phyloP scores from a whole-genome alignment of 2,329 filamentous ascomycete genomes.

The Fusarium sp. region DNA sequence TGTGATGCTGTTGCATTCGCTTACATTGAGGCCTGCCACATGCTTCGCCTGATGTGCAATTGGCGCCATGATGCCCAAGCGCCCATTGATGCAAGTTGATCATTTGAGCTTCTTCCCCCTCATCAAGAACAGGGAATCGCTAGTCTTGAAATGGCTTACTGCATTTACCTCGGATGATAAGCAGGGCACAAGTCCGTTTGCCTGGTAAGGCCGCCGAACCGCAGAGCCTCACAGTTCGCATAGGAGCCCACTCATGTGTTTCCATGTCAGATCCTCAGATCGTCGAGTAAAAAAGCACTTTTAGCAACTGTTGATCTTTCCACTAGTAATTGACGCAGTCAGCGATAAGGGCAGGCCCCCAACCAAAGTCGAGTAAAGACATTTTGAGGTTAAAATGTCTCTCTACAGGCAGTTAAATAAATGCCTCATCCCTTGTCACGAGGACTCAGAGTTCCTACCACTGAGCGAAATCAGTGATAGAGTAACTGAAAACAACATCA shows the following conservation, averaged over 20 bases:
- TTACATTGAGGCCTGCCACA: conserved; percentile 1
- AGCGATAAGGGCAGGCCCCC: neutral
- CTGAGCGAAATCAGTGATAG: neutral
- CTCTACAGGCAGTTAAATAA: neutral
- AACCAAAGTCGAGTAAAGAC: neutral
- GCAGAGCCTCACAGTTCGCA: conserved; percentile 11
- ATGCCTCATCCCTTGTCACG: neutral
- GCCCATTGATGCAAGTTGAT: neutral
- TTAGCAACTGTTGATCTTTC: neutral
- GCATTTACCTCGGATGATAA: neutral
- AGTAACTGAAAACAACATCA: neutral
- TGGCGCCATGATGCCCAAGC: neutral
- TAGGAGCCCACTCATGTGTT: neutral
- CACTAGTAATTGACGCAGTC: rapidly evolving
- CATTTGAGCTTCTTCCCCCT: neutral
- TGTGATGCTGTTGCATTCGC: neutral
- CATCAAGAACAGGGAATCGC: too few relatives aligned
- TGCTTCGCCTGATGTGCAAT: neutral
- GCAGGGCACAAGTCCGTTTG: neutral
- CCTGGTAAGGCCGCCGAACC: neutral
- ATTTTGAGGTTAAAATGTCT: neutral
- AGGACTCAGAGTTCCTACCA: neutral
- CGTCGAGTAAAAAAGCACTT: rapidly evolving
- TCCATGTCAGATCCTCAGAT: neutral
- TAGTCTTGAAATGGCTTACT: neutral